These are phyloP conservation scores for Nyssa sinensis DNA, from an alignment of 148 eudicot genomes.

Conservation along the genomic window DNA sequence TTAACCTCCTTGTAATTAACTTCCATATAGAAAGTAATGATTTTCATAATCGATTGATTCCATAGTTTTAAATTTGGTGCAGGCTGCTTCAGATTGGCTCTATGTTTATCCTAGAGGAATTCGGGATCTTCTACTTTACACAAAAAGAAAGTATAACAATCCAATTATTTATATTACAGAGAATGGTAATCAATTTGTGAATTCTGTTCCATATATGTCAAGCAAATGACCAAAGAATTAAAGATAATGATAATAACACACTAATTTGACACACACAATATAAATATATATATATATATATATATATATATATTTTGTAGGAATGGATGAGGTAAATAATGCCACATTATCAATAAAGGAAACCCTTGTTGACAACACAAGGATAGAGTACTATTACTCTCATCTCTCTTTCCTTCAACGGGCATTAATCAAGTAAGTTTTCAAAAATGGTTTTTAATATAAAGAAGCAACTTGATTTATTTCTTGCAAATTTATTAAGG, in stretches of 20 bases:
- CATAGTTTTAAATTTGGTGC: no score
- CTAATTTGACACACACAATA: no score
- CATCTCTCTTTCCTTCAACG: conserved; percentile 1
- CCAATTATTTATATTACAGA: neutral
- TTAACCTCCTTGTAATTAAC: no score
- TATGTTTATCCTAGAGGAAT: neutral
- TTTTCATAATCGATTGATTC: no score
- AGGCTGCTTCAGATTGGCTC: neutral
- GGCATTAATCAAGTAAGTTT: conserved; percentile 11
- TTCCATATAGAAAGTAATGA: no score
- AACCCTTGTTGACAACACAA: conserved; percentile 3
- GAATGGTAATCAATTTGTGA: neutral
- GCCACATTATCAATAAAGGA: neutral
- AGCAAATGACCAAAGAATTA: no score
- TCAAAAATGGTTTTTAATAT: no score
- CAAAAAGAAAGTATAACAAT: neutral
- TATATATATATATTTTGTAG: neutral
- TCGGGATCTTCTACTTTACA: neutral
- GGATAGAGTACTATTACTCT: neutral
- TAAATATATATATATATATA: no score
- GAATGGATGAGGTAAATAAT: neutral
- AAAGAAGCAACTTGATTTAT: neutral
- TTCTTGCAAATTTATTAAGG: neutral
- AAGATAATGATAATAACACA: no score
- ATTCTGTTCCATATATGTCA: no score